These are phyloP conservation scores for Entophlyctis luteolus DNA, from an alignment of 192 early-diverging fungal genomes.

Conservation along the genomic window DNA sequence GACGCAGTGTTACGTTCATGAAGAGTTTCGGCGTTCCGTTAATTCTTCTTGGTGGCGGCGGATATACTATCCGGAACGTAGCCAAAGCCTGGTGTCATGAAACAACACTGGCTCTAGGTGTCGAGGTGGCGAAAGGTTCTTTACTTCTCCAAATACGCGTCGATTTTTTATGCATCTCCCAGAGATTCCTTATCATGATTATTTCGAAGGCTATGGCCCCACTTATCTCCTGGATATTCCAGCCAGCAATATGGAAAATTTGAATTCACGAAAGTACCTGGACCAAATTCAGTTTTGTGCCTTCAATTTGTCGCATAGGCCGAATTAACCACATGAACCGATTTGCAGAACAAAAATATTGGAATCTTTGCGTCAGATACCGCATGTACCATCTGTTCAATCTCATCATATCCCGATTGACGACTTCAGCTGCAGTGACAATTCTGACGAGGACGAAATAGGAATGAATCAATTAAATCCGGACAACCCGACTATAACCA, in stretches of 20 bases:
- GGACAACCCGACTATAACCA: neutral
- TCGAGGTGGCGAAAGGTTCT: conserved; percentile 61
- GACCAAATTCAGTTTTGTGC: conserved; percentile 65
- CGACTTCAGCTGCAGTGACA: conserved; percentile 23
- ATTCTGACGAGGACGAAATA: conserved; percentile 8
- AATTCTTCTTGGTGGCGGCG: conserved; percentile 91
- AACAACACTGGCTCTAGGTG: conserved; percentile 75
- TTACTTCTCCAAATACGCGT: neutral
- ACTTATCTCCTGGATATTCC: conserved; percentile 64
- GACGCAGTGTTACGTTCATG: conserved; percentile 88
- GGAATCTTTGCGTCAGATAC: conserved; percentile 83
- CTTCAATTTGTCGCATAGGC: neutral
- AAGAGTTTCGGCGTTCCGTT: conserved; percentile 89
- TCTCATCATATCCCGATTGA: conserved; percentile 63
- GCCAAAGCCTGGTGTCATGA: conserved; percentile 94
- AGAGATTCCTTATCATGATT: conserved; percentile 64
- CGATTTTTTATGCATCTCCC: neutral
- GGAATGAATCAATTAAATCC: neutral
- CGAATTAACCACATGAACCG: neutral
- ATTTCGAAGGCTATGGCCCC: conserved; percentile 60
- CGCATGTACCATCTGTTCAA: conserved; percentile 91
- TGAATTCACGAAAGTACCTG: conserved; percentile 84
- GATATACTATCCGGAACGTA: conserved; percentile 86
- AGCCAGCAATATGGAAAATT: conserved; percentile 76
- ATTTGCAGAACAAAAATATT: conserved; percentile 52